Base-by-base conservation (phyloP, 2,329 filamentous ascomycete species). In the Gnomoniopsis smithogilvyi region DNA sequence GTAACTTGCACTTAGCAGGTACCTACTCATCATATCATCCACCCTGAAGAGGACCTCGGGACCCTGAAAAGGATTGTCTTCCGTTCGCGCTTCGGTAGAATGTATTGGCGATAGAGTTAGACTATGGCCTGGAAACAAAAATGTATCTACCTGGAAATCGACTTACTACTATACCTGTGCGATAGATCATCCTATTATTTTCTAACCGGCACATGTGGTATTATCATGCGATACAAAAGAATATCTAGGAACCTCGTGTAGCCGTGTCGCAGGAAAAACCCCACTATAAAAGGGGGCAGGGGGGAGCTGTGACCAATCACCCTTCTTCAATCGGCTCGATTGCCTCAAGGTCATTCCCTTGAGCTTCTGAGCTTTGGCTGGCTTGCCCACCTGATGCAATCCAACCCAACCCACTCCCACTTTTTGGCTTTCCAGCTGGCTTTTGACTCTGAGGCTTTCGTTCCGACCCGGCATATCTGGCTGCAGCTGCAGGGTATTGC, bases 251-350 rank as follows among this genome's bases (percentile, higher is more conserved):
- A 17, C 4, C 36, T 41, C 36, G 36, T 41, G 12, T 15, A 4
- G 36, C 36, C 12, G 12, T 47, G 52, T 54, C 43, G 21, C 43
- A 54, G 52, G n/a, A n/a, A 47, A 47, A 14, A 30, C 43, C 50
- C 49, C 43, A 50, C 43, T 24, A 21, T 26, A 50, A 41, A 51
- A 22, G 55, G 51, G 55, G 24, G 11, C n/a, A n/a, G 7, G 8
- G 52, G 36, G 34, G 53, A 50, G 54, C 58, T 53, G 48, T 46
- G 41, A 48, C 59, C 59, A 61, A 61, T 61, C 55, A 51, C 11
- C 19, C 12, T 26, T 36, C 46, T 45, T 30, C 59, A 55, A 61
- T 61, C 55, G 26, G 47, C 22, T 55, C 51, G 48, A 36, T 6
- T 3, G 24, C 11, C 10, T 33, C 51, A 52, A 51, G 54, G 56